Evolutionary conservation across 441 rosid genomes (phyloP), one percentile per base, ranked within the genome.

Genomic region (Syzygium malaccense): DNA sequence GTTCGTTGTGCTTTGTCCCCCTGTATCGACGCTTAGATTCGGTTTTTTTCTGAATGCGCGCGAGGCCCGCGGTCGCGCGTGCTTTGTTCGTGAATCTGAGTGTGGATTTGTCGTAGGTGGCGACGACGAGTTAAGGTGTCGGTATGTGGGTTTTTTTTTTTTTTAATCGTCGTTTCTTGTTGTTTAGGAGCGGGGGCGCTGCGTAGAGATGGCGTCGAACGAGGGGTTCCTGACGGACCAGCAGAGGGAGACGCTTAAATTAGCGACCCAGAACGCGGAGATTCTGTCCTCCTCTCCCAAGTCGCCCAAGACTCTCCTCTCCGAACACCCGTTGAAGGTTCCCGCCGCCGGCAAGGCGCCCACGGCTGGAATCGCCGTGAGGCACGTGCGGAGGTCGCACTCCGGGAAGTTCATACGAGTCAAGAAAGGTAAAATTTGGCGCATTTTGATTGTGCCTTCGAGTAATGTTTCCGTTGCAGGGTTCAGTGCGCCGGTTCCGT

Each of bases 171-270:
- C 55, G 18, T 58, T 86, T 86, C 85, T 57, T 86, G 51, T n/a
- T 55, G 57, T 88, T 62, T 86, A 86, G 86, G 60, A 83, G 88
- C 89, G 83, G 87, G 87, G 48, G 8, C 80, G 79, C 66, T 84
- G 80, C 66, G 78, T 86, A 86, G 91, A 98, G 91, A 98, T 96
- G 97, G 96, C 98, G 45, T 94, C 98, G 2, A 90, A 91, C 54
- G 98, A 95, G 90, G 98, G 96, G 64, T 96, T 98, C 91, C 90
- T 98, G 88, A 98, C 99, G 20, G 95, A 95, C 45, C 95, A 93
- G 90, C 99, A 98, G 93, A 94, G 99, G 92, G 97, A 97, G 89
- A 89, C 87, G 93, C n/a, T 98, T 94, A 95, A 98, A 94, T 80
- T 93, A 88, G 99, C 99, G 1, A 93, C 94, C 66, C 91, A 92